Conservation (phyloP, 805 yeast species). For the Hanseniaspora occidentalis region DNA sequence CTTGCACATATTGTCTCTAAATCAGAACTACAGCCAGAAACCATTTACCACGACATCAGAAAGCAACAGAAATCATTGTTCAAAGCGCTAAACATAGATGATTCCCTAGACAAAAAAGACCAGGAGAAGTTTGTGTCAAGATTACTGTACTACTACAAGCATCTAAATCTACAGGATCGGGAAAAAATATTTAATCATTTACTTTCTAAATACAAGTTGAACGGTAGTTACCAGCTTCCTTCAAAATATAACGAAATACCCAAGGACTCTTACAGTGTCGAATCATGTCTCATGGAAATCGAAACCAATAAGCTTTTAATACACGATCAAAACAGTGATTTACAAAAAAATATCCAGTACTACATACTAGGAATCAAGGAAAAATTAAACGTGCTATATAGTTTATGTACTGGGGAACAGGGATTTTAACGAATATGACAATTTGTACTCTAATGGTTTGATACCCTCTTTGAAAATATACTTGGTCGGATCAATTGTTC, state of each 20-base stretch:
- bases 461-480: neutral
- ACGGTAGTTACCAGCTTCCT: too few relatives aligned
- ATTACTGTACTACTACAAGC: constrained; percentile 19
- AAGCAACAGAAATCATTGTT: constrained; percentile 14
- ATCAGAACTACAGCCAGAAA: constrained; percentile 9
- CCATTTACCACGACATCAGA: constrained; percentile 18
- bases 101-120: constrained; percentile 13
- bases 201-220: constrained; percentile 6
- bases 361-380: constrained; percentile 18
- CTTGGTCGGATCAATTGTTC: neutral
- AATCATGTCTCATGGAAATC: constrained; percentile 14
- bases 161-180: constrained; percentile 11
- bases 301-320: constrained; percentile 12
- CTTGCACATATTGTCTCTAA: constrained; percentile 22
- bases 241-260: too few relatives aligned
- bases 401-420: neutral
- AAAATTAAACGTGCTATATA: constrained; percentile 7
- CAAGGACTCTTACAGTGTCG: constrained; percentile 12
- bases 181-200: constrained; percentile 9
- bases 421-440: neutral
- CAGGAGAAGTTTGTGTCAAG: constrained; percentile 16
- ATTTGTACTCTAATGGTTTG: neutral
- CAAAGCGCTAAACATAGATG: constrained; percentile 15
- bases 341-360: constrained; percentile 11
- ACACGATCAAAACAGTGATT: constrained; percentile 3